These are phyloP conservation scores for Boletus vinaceobasis DNA, from an alignment of 768 basidiomycete species.

Conservation along the genomic window DNA sequence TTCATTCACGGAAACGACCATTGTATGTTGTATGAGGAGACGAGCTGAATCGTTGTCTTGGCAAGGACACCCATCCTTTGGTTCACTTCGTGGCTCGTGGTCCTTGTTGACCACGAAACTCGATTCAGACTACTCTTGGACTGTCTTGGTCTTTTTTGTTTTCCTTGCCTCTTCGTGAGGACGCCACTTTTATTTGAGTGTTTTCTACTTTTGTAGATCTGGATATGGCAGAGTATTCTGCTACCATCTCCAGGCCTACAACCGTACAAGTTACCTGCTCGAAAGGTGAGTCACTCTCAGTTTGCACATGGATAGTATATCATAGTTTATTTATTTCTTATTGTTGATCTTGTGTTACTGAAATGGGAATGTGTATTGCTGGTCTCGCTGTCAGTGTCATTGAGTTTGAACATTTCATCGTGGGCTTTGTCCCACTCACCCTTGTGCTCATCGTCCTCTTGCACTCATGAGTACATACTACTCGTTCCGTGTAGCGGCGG, in stretches of 20 bases:
- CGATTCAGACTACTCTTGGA: constrained; percentile 36
- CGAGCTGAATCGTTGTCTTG: background rate
- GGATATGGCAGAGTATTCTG: background rate
- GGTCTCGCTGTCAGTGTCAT: too few species aligned
- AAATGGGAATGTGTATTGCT: too few species aligned
- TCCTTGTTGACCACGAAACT: constrained; percentile 21
- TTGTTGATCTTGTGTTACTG: too few species aligned
- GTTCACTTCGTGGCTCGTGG: constrained; percentile 31
- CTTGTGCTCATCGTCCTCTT: too few species aligned
- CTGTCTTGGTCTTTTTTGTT: constrained; percentile 16
- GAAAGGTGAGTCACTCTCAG: background rate
- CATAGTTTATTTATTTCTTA: too few species aligned
- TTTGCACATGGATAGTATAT: too few species aligned
- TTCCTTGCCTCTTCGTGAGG: constrained; percentile 16
- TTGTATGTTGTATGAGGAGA: constrained; percentile 19
- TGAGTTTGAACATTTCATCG: too few species aligned
- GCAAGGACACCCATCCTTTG: constrained; percentile 13
- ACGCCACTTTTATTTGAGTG: background rate
- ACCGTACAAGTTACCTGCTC: background rate
- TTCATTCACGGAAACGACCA: background rate
- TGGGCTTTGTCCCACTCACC: too few species aligned
- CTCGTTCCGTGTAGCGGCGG: too few species aligned
- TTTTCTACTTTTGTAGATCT: constrained; percentile 1
- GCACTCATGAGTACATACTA: too few species aligned
- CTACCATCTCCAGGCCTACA: constrained; percentile 3